phyloP scores from a whole-genome alignment of 306 rosid species.

The Cercis canadensis region DNA sequence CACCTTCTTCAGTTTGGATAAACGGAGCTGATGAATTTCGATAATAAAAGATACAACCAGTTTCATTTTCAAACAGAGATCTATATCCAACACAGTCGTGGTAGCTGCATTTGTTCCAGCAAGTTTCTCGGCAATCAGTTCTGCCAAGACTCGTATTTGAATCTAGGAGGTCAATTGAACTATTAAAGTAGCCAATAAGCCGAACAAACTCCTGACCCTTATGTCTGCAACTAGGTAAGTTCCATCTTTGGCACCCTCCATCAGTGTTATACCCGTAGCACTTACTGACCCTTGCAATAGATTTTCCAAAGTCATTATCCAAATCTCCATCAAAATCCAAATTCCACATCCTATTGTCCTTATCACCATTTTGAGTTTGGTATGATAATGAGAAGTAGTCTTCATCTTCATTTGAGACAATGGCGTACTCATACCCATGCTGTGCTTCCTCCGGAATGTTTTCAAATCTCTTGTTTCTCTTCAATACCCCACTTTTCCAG shows the following conservation, averaged over 20 bases:
- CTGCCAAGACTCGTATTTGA: neutral
- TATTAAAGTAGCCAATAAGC: neutral
- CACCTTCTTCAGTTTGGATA: too few relatives aligned
- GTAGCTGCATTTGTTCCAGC: slow-evolving; percentile 23
- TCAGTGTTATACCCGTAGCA: slow-evolving; percentile 23
- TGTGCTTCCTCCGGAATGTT: neutral
- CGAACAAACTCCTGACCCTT: neutral
- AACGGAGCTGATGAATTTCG: too few relatives aligned
- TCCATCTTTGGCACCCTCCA: slow-evolving; percentile 22
- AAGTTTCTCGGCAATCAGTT: slow-evolving; percentile 26
- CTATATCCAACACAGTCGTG: slow-evolving; percentile 18
- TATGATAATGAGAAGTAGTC: slow-evolving; percentile 13
- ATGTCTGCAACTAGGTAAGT: slow-evolving; percentile 8
- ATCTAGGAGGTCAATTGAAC: neutral
- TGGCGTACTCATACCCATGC: neutral
- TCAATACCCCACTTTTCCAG: slow-evolving; percentile 28
- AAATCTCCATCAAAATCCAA: neutral
- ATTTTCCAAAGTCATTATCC: neutral
- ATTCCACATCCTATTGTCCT: too few relatives aligned
- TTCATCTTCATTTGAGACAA: slow-evolving; percentile 13
- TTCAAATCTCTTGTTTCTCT: neutral
- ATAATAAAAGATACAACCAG: slow-evolving; percentile 4
- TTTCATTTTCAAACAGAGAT: neutral
- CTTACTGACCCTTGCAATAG: neutral
- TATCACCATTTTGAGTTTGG: too few relatives aligned